phyloP scores from a whole-genome alignment of 2,329 filamentous ascomycete genomes.

The Aschersonia sp. region DNA sequence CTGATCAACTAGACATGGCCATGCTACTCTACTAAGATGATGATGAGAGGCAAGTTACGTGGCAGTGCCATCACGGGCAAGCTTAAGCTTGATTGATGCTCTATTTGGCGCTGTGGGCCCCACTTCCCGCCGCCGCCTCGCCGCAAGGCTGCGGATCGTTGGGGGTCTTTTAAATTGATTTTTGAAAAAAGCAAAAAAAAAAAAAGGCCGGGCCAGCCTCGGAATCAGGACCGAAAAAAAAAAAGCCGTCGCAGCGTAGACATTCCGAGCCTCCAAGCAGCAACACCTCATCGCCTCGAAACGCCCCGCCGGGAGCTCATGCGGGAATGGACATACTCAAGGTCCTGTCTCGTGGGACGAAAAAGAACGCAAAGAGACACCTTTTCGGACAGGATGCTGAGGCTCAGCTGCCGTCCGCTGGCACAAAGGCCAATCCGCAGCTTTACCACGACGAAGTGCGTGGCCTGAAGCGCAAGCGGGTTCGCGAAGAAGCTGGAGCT shows the following conservation, averaged over 20 bases:
- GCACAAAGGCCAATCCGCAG: slow-evolving; percentile 50
- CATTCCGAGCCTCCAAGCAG: background rate
- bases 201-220: too few species aligned
- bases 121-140: slow-evolving; percentile 9
- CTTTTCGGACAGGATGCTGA: slow-evolving; percentile 14
- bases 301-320: background rate
- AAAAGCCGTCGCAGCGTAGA: background rate
- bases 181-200: background rate
- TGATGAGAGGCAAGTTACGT: too few species aligned
- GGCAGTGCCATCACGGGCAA: too few species aligned
- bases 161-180: slow-evolving; percentile 5
- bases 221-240: background rate
- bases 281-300: background rate
- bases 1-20: too few species aligned
- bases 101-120: background rate
- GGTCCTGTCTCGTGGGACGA: slow-evolving; percentile 55
- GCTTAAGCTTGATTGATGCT: too few species aligned
- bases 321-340: slow-evolving; percentile 55
- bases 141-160: slow-evolving; percentile 5
- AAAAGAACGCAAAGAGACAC: slow-evolving; percentile 29
- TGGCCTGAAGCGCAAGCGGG: slow-evolving; percentile 41
- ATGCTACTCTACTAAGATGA: too few species aligned
- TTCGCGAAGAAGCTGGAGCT: slow-evolving; percentile 18
- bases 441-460: slow-evolving; percentile 46
- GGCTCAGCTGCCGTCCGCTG: slow-evolving; percentile 46